Base-by-base conservation (phyloP, 2,329 filamentous ascomycete genomes). In the Calonectria henricotiae region DNA sequence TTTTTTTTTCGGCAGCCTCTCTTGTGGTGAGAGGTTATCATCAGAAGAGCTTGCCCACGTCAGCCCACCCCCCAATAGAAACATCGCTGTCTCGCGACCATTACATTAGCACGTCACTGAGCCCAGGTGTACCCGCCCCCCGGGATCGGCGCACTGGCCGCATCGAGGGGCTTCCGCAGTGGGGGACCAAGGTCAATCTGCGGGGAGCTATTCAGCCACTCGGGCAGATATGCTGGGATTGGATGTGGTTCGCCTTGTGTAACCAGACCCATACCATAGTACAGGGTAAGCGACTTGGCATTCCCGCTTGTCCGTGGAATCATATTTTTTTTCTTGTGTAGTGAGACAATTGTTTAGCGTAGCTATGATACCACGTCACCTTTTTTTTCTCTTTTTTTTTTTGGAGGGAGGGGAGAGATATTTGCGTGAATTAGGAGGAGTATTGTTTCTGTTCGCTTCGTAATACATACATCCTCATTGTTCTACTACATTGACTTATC, bases 21-120 rank as follows among this genome's bases (percentile, higher is more conserved):
- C 49, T 54, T 54, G 49, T 30, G 51, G 32, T 55, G 51, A 55
- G 51, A 55, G 51, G 51, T 55, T 55, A 37, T 64, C 46, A 35
- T 54, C 23, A 30, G 23, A n/a, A 54, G 25, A 11, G 17, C 25
- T 55, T 20, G 35, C 9, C 35, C 62, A 27, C 37, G 62, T 64
- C 62, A 51, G 61, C 44, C 61, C 30, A 51, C n/a, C 20, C 32
- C 32, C 32, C 32, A 41, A 20, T 20, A 20, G 23, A 46, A 47
- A 35, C 7, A 35, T 5, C 32, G 6, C 60, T 23, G 39, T 60
- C 35, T 17, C 20, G 23, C 55, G 20, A 27, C 55, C 55, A 60
- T 25, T 25, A 30, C n/a, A 5, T 20, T 32, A 41, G 63, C 44
- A 65, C 63, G 63, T 65, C 51, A 58, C 63, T 46, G 54, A 37